Conservation (phyloP, 495 filamentous ascomycete species). For the Hyaloscypha bicolor region DNA sequence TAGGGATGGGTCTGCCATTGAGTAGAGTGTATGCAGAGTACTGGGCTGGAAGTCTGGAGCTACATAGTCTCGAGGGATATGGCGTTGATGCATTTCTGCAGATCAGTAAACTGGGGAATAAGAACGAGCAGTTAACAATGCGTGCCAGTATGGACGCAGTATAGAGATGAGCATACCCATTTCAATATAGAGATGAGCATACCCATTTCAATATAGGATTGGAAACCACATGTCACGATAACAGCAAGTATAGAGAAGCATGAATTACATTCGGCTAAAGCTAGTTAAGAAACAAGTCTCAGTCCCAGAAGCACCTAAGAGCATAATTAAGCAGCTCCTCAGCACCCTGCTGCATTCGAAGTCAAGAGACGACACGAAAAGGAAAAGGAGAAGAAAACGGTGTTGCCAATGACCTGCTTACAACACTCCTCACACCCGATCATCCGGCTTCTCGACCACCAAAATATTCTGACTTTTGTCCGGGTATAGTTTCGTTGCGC, state of each 20-base stretch:
- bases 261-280: slow-evolving; percentile 52
- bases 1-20: slow-evolving; percentile 94
- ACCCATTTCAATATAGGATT: slow-evolving; percentile 16
- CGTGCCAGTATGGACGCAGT: slow-evolving; percentile 88
- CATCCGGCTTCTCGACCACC: not conserved
- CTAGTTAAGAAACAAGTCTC: slow-evolving; percentile 30
- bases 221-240: not conserved
- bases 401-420: slow-evolving; percentile 26
- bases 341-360: slow-evolving; percentile 15
- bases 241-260: slow-evolving; percentile 26
- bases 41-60: slow-evolving; percentile 91
- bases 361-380: not conserved
- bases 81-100: slow-evolving; percentile 98
- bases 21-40: slow-evolving; percentile 97
- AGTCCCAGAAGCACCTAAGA: slow-evolving; percentile 5
- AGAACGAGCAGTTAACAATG: slow-evolving; percentile 94
- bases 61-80: slow-evolving; percentile 94
- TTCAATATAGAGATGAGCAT: slow-evolving; percentile 16
- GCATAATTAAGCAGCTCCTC: slow-evolving; percentile 25
- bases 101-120: slow-evolving; percentile 96
- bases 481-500: not conserved
- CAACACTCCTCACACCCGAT: slow-evolving; percentile 18
- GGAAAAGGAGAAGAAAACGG: slow-evolving; percentile 20
- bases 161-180: slow-evolving; percentile 39
- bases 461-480: not conserved